Conservation (phyloP, 805 yeast genomes). For the Spathaspora girioi region DNA sequence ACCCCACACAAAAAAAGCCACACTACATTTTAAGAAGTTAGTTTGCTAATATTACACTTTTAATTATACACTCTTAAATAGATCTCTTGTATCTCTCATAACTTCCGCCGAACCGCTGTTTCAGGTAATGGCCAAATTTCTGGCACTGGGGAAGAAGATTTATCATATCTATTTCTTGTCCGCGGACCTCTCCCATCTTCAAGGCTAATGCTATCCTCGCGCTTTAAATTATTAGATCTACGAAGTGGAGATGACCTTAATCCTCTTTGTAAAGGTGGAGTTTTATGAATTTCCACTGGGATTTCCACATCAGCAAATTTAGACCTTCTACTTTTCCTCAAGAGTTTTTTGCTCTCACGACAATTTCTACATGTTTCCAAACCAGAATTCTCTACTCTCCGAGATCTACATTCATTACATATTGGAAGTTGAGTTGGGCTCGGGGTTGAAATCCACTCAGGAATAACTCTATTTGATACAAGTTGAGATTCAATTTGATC, state of each 20-base stretch:
- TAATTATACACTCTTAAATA: not conserved
- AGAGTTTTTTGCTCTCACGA: not conserved
- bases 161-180: not conserved
- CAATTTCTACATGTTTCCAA: not conserved
- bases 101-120: not conserved
- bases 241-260: not conserved
- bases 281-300: not conserved
- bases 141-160: not conserved
- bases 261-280: not conserved
- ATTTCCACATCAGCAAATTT: not conserved
- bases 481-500: not conserved
- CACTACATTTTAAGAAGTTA: too few relatives aligned
- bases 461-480: not conserved
- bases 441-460: not conserved
- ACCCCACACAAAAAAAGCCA: not conserved
- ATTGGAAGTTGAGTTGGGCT: not conserved
- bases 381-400: not conserved
- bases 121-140: not conserved
- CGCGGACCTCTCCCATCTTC: not conserved
- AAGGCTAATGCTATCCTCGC: not conserved
- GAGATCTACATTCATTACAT: not conserved
- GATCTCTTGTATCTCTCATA: not conserved
- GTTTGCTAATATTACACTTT: not conserved
- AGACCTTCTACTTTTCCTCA: not conserved
- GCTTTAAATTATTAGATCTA: not conserved